Base-by-base conservation (phyloP, 257 asterid genomes). In the Parsonsia alboflavescens region DNA sequence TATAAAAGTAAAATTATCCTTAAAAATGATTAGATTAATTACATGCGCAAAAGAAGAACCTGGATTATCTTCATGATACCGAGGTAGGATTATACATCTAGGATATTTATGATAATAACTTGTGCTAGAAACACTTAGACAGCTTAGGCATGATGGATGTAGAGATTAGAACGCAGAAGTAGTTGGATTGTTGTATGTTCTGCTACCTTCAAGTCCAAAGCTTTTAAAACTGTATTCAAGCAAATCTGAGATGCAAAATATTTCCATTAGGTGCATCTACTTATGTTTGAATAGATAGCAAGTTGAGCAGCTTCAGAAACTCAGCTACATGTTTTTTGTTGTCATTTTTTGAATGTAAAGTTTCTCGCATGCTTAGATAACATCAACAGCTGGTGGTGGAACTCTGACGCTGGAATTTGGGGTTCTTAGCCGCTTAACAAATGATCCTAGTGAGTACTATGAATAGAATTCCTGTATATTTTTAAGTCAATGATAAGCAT, bases 301-400 rank as follows among this genome's bases (percentile, higher is more conserved):
- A 54, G 33, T 44, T 73, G 49, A 61, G 58, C 30, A 64, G 30
- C 49, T 30, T 63, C 68, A 44, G 42, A 39, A 39, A 65, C 70
- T 17, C 5, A 17, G 48, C 48, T 33, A 17, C 36, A 64, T 11
- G 17, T 17, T 36, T n/a, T 11, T 64, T 36, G 15, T 64, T 6
- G 7, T 57, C 0, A 3, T 56, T 17, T 6, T 65, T 65, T 58
- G 46, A 36, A 64, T 57, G 72, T 36, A 64, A 67, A 57, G 17
- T 59, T 74, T 59, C 53, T 49, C 70, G 84, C 74, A 42, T 79
- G 82, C 76, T 79, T 83, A 95, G 99, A 82, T 95, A 74, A 95
- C 99, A 62, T 95, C 99, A 56, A 95, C 99, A 72, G 99, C 99
- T 80, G 99, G 99, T 80, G 99, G 99, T 77, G 99, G 99, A 77